These are phyloP conservation scores for Aspergillus sp. DNA, from an alignment of 2,329 filamentous ascomycete genomes.

Conservation along the genomic window DNA sequence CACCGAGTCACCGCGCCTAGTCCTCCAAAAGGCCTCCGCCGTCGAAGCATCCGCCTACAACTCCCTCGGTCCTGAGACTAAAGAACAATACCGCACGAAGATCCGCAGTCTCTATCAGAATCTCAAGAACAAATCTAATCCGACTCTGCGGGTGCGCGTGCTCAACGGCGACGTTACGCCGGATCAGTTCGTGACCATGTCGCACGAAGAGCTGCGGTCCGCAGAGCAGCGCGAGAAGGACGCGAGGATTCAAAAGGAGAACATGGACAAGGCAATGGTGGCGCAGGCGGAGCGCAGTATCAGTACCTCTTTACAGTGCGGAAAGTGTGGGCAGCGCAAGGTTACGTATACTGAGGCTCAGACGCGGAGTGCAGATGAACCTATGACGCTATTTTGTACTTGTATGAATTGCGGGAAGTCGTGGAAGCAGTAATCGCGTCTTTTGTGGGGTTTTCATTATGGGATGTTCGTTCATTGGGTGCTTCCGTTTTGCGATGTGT, in stretches of 20 bases:
- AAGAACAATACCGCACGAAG: slow-evolving; percentile 72
- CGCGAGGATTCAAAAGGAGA: slow-evolving; percentile 72
- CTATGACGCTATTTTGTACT: slow-evolving; percentile 49
- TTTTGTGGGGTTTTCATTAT: slow-evolving; percentile 3
- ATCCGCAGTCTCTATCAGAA: slow-evolving; percentile 91
- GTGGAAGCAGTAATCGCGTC: slow-evolving; percentile 33
- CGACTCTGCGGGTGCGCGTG: slow-evolving; percentile 67
- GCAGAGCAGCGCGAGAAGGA: slow-evolving; percentile 72
- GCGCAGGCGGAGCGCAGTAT: slow-evolving; percentile 87
- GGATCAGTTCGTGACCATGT: slow-evolving; percentile 75
- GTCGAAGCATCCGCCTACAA: slow-evolving; percentile 72
- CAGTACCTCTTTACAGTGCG: slow-evolving; percentile 78
- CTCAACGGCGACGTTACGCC: slow-evolving; percentile 66
- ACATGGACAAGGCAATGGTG: slow-evolving; percentile 96
- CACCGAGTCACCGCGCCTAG: slow-evolving; percentile 50
- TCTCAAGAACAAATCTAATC: slow-evolving; percentile 86
- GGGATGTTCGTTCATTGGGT: slow-evolving; percentile 4
- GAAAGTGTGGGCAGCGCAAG: slow-evolving; percentile 87
- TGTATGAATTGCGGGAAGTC: slow-evolving; percentile 44
- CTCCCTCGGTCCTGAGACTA: slow-evolving; percentile 62
- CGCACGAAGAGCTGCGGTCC: slow-evolving; percentile 83
- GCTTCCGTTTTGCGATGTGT: not conserved
- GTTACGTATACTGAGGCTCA: slow-evolving; percentile 96
- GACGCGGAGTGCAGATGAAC: slow-evolving; percentile 91
- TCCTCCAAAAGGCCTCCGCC: slow-evolving; percentile 60